Base-by-base conservation (phyloP, 768 basidiomycete genomes). In the Lentinula raphanica region DNA sequence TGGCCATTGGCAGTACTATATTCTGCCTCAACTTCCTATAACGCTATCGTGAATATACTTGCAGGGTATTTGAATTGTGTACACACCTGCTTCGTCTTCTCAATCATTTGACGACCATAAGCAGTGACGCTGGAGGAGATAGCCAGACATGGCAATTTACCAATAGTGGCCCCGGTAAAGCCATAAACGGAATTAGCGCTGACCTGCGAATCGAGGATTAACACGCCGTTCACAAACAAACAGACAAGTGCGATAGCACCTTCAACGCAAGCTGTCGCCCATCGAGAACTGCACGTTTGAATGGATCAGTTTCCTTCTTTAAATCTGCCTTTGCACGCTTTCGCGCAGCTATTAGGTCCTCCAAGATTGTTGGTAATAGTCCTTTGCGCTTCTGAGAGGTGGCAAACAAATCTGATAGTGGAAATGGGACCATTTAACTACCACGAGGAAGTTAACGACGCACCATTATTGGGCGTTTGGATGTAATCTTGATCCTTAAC, bases 151-250 rank as follows among this genome's bases (percentile, higher is more conserved):
- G 97, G 94, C 15, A 99, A 76, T 72, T 98, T 98, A 56, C 97
- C 97, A 62, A 98, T 81, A 0, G 97, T 98, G 0, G 97, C 97
- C 38, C 97, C 97, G 5, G 97, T 98, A 69, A 99, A 98, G 27
- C 97, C 97, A 64, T 99, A 99, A 27, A 99, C 96, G 1, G 97
- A 99, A 72, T 98, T 99, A 27, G 97, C 97, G 68, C 91, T 94
- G 71, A 99, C 92, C 95, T 98, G 42, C 54, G n/a, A 29, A 8
- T 48, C 4, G 19, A 32, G 25, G 40, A n/a, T 19, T 13, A 54
- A 29, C 12, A n/a, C 3, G 25, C 55, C 35, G 5, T n/a, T 31
- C 48, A 45, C 38, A 49, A 54, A 11, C 17, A n/a, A 21, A 40
- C 15, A 21, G 17, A 19, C 5, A 39, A 32, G 12, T 36, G 23